These are phyloP conservation scores for Chlorella sp. DNA, from an alignment of 139 green algal species.

Conservation along the genomic window DNA sequence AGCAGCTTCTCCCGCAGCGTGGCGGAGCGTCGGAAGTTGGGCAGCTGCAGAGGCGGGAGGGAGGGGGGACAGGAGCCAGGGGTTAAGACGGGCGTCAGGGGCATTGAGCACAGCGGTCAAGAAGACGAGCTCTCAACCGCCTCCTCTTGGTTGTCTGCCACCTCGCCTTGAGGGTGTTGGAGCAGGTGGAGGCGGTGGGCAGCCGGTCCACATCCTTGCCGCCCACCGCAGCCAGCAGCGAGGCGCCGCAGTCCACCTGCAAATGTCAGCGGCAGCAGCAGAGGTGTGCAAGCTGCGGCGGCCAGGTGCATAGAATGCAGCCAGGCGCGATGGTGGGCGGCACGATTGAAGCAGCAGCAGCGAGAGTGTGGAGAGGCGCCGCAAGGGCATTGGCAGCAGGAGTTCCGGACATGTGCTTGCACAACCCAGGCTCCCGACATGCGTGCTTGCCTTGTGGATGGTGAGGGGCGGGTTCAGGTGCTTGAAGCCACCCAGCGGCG, in stretches of 20 bases:
- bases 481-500: conserved; percentile 92
- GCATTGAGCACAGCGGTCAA: no score
- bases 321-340: not conserved
- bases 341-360: no score
- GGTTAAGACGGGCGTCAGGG: no score
- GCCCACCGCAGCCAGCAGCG: conserved; percentile 59
- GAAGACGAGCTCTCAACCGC: no score
- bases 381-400: no score
- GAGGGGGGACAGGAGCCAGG: no score
- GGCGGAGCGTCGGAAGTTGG: conserved; percentile 71
- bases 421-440: no score
- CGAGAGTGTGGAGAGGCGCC: no score
- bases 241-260: conserved; percentile 76
- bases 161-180: conserved; percentile 79
- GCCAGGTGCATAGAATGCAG: not conserved
- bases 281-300: not conserved
- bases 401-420: no score
- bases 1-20: conserved; percentile 90
- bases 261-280: no score
- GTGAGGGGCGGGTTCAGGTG: conserved; percentile 89
- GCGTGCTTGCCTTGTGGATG: conserved; percentile 76
- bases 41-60: conserved; percentile 51
- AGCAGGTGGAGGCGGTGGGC: conserved; percentile 90
- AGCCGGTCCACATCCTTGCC: conserved; percentile 88
- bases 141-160: no score